Conservation (phyloP, 2,329 filamentous ascomycete genomes). For the Cladosporium velox region DNA sequence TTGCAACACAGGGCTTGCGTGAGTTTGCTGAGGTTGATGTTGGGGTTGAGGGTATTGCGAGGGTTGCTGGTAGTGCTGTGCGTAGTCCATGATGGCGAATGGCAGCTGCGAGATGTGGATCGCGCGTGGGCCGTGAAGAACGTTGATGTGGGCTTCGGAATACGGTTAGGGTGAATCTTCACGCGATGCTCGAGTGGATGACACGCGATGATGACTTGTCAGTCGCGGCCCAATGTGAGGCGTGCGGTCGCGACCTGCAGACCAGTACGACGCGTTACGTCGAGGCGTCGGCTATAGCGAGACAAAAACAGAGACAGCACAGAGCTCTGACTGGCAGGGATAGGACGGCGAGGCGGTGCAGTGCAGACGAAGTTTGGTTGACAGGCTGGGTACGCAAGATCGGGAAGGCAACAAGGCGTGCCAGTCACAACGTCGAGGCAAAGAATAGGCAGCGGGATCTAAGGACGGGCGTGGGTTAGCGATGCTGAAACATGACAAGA, state of each 20-base stretch:
- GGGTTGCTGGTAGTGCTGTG: slow-evolving; percentile 51
- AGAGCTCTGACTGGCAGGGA: slow-evolving; percentile 11
- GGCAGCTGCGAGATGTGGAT: slow-evolving; percentile 13
- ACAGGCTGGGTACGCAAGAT: slow-evolving; percentile 22
- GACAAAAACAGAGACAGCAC: slow-evolving; percentile 14
- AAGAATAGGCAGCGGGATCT: slow-evolving; percentile 22
- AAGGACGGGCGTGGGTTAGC: slow-evolving; percentile 28
- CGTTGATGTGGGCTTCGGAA: slow-evolving; percentile 12
- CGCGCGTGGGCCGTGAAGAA: slow-evolving; percentile 18
- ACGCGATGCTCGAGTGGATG: slow-evolving; percentile 17
- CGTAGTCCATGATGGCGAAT: slow-evolving; percentile 46
- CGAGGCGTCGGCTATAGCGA: slow-evolving; percentile 19
- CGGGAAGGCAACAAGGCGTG: slow-evolving; percentile 20
- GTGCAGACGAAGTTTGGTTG: slow-evolving; percentile 19
- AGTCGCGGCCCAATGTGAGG: slow-evolving; percentile 22
- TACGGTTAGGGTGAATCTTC: slow-evolving; percentile 17
- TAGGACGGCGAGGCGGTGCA: slow-evolving; percentile 16
- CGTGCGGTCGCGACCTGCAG: slow-evolving; percentile 19
- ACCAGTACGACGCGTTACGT: slow-evolving; percentile 16
- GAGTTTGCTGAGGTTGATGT: slow-evolving; percentile 45
- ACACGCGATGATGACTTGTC: slow-evolving; percentile 21
- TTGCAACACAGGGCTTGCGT: slow-evolving; percentile 73
- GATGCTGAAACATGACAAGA: slow-evolving; percentile 26
- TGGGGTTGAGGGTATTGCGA: slow-evolving; percentile 42
- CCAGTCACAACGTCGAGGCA: slow-evolving; percentile 24